A percentile compares a stretch with the other conserved stretches of the same genome.
These are phyloP conservation scores for Russula compacta DNA, from an alignment of 768 basidiomycete species.

Conservation along the genomic window DNA sequence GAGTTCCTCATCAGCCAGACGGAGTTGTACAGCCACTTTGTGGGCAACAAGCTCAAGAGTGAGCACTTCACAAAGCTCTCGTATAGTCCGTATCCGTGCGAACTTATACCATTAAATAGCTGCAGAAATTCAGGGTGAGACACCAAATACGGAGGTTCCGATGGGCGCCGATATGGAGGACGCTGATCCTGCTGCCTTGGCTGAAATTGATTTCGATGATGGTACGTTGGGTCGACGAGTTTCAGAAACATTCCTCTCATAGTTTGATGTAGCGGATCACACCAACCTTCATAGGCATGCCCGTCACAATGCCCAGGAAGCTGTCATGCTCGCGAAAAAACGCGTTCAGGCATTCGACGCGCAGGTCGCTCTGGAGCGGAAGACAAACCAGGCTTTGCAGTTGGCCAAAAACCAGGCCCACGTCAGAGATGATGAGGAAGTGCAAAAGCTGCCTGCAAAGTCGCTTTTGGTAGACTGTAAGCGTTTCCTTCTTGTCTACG, in stretches of 20 bases:
- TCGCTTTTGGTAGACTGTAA: slow-evolving; percentile 64
- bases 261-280: slow-evolving; percentile 56
- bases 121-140: slow-evolving; percentile 64
- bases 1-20: slow-evolving; percentile 99
- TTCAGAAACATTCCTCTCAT: neutral
- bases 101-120: slow-evolving; percentile 36
- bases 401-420: slow-evolving; percentile 49
- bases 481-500: slow-evolving; percentile 24
- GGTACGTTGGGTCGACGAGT: slow-evolving; percentile 38
- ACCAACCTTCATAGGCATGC: slow-evolving; percentile 83
- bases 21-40: slow-evolving; percentile 97
- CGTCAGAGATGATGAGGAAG: slow-evolving; percentile 36
- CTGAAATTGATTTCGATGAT: slow-evolving; percentile 85
- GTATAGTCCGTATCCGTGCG: neutral
- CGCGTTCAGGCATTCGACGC: slow-evolving; percentile 81
- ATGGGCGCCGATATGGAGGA: slow-evolving; percentile 51
- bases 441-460: slow-evolving; percentile 22
- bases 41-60: slow-evolving; percentile 94
- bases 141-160: slow-evolving; percentile 36
- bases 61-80: slow-evolving; percentile 24
- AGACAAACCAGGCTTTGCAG: slow-evolving; percentile 68
- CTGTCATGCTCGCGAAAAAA: slow-evolving; percentile 66
- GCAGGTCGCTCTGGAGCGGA: slow-evolving; percentile 70
- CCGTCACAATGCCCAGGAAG: slow-evolving; percentile 81
- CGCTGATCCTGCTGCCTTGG: slow-evolving; percentile 42